Evolutionary conservation across 1,139 yeast species (phyloP), one percentile per base, ranked within the genome.

Genomic region (Debaryomycetaceae sp.): DNA sequence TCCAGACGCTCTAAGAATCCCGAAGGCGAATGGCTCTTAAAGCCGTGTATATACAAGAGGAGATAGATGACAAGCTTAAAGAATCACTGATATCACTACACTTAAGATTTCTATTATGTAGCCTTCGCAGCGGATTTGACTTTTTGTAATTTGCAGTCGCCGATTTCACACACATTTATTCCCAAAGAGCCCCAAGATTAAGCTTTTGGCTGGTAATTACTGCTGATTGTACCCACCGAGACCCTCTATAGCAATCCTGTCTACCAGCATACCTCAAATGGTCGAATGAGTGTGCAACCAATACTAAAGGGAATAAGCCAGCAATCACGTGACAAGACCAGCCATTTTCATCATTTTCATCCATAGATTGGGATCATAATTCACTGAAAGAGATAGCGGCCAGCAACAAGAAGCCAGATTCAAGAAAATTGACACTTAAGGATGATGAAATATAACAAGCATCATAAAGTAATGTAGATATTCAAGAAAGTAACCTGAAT

Each of bases 41-140:
- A 91, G 63, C 99, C 99, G 5, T 93, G 99, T 68, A 87, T 93
- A 48, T 93, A 93, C 66, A 93, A 93, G 64, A 80, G 97, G 68
- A 79, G 99, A 55, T 93, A 67, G 24, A 13, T n/a, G 20, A 17
- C 20, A 17, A 17, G 20, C 20, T 4, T 2, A 17, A 17, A 17
- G 20, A 2, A 17, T 17, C 20, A 17, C 2, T 17, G 4, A 17
- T 17, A 17, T 17, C 20, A 17, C 20, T 17, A 17, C 20, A 17
- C 20, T 17, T 17, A 4, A 17, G 20, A 17, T 17, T 17, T 17
- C 20, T 17, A 2, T 17, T 4, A 17, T 17, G 20, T 17, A 17
- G 20, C 20, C 20, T 17, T 17, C 20, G 20, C 20, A 17, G 20
- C 20, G 20, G 20, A 17, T 17, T 17, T 4, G 20, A 17, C 20